Conservation (phyloP, 1,139 yeast species). For the Spencermartinsiella ligniputridi region DNA sequence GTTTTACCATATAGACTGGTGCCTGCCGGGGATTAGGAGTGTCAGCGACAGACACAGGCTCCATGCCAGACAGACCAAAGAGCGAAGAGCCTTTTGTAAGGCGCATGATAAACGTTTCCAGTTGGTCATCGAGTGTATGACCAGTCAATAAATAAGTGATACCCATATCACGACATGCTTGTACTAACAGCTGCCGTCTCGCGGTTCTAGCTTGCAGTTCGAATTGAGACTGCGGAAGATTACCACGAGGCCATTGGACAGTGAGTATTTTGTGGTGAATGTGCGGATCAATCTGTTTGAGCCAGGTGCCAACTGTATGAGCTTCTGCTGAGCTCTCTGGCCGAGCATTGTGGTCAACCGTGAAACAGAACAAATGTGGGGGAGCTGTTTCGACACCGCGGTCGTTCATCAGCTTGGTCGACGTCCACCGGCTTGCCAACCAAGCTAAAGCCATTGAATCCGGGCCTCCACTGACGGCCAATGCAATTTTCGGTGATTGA, state of each 20-base stretch:
- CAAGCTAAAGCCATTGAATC: slow-evolving; percentile 69
- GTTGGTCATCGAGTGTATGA: slow-evolving; percentile 67
- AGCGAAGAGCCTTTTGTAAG: slow-evolving; percentile 51
- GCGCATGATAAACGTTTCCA: slow-evolving; percentile 64
- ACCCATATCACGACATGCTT: slow-evolving; percentile 34
- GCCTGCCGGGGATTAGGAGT: slow-evolving; percentile 22
- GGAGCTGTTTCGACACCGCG: neutral
- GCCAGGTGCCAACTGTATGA: slow-evolving; percentile 34
- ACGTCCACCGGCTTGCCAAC: slow-evolving; percentile 37
- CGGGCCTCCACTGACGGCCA: slow-evolving; percentile 76
- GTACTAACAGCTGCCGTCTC: slow-evolving; percentile 45
- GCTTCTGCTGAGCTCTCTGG: slow-evolving; percentile 49
- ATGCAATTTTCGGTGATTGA: slow-evolving; percentile 22
- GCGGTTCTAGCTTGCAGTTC: slow-evolving; percentile 37
- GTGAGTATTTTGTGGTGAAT: slow-evolving; percentile 36
- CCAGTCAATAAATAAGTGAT: slow-evolving; percentile 48
- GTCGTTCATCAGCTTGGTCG: slow-evolving; percentile 4
- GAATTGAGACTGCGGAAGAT: slow-evolving; percentile 16
- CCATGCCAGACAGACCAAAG: slow-evolving; percentile 51
- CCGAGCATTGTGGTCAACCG: slow-evolving; percentile 57
- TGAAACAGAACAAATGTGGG: slow-evolving; percentile 42
- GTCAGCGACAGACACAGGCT: slow-evolving; percentile 19
- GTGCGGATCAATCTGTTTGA: slow-evolving; percentile 39
- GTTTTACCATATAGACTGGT: slow-evolving; percentile 41
- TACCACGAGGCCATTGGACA: slow-evolving; percentile 34